A percentile compares a stretch with the other conserved stretches of the same genome.
phyloP scores from a whole-genome alignment of 371 early-diverging fungal genomes.

The Saksenaea oblongispora region DNA sequence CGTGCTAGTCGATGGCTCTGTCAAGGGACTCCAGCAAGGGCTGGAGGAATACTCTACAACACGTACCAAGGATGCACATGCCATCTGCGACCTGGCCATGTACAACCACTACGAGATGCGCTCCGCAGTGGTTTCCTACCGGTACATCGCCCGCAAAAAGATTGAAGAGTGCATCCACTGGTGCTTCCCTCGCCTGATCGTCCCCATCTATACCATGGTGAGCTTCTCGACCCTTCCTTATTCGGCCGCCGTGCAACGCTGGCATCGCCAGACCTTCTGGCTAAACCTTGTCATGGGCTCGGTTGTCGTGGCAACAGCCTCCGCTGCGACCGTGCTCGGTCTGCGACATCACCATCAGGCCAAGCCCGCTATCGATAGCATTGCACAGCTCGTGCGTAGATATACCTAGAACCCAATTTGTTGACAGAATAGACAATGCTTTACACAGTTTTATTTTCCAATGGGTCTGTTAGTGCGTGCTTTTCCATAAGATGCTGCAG shows the following conservation, averaged over 20 bases:
- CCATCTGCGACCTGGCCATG: conserved; percentile 95
- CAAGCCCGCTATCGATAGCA: neutral
- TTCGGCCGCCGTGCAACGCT: conserved; percentile 65
- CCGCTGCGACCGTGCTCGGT: conserved; percentile 18
- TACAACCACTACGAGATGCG: conserved; percentile 97
- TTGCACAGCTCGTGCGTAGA: neutral
- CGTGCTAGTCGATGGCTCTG: conserved; percentile 7
- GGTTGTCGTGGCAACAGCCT: conserved; percentile 8
- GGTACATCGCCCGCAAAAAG: conserved; percentile 75
- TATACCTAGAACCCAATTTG: neutral
- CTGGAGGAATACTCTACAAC: conserved; percentile 71
- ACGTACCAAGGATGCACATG: conserved; percentile 81
- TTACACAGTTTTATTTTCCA: neutral
- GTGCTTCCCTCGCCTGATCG: conserved; percentile 68
- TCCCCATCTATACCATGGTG: conserved; percentile 97
- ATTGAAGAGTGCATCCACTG: conserved; percentile 79
- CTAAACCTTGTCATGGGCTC: conserved; percentile 33
- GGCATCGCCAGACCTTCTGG: conserved; percentile 61
- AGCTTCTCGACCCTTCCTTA: conserved; percentile 91
- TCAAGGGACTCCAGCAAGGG: conserved; percentile 52
- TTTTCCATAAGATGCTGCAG: too few species aligned
- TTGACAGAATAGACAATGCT: neutral
- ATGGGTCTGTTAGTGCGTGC: neutral
- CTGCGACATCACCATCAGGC: neutral
- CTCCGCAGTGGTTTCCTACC: conserved; percentile 70